Base-by-base conservation (phyloP, 2,329 filamentous ascomycete species). In the Arthrobotrys megalospora region DNA sequence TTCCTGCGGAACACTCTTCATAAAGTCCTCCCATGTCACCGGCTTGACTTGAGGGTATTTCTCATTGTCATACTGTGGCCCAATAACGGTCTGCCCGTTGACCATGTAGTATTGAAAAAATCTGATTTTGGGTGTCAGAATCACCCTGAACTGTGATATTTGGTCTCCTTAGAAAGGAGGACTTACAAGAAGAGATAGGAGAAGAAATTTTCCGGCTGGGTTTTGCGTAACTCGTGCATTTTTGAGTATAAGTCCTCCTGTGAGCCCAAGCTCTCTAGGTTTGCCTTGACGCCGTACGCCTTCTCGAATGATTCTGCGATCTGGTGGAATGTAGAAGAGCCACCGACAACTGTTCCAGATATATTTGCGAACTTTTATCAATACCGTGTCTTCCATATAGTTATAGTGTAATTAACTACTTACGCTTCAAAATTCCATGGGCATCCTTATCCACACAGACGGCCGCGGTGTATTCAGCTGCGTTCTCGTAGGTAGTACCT, bases 401-500 rank as follows among this genome's bases (percentile, higher is more conserved):
- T 28, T 5, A 5, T 2, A 5, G 24, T 28, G 24, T 2, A 28
- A 28, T 28, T 5, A 50, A 50, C n/a, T 36, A 80, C 80, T 69
- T 72, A 83, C 81, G 81, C 14, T 66, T 76, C n/a, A 77, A 16
- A n/a, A 82, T 48, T 8, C 81, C 81, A 2, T 52, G 66, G 1
- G 81, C 81, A 8, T 75, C 60, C 0, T 55, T n/a, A 78, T 84
- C 83, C 14, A 82, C 16, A 21, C 79, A 80, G 12, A 84, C 81
- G 6, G 80, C 83, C 12, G 84, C 84, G 0, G 83, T 84, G 53
- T 82, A 86, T 45, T 82, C 80, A 0, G 85, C 85, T 3, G 84
- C 82, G 80, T 85, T 83, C 14, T 80, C 81, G 71, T 85, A 86
- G 0, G 82, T 84, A 0, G 84, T 85, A 2, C 76, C 78, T 72